Base-by-base conservation (phyloP, 2,329 filamentous ascomycete genomes). In the Cladosporium sp. region DNA sequence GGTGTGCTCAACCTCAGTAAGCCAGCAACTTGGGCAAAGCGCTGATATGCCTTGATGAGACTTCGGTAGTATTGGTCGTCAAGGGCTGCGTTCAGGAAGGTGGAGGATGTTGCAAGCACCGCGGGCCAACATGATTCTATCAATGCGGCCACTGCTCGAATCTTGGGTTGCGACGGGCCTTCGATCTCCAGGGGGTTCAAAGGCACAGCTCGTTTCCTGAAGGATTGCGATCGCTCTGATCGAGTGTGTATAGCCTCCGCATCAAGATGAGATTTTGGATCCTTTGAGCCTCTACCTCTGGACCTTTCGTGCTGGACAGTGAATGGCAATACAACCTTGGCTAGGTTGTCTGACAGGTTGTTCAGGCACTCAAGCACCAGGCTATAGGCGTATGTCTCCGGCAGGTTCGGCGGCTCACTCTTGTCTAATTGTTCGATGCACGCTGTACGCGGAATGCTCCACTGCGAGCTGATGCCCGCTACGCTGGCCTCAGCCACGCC, bases 341-440 rank as follows among this genome's bases (percentile, higher is more conserved):
- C 93, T 14, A 98, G 76, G 2, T 89, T 90, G 64, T 98, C 93
- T 0, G 92, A 95, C 46, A 98, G 80, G 1, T 85, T 89, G 42
- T 87, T 92, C 55, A 98, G 86, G 64, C 92, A 97, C 2, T 88
- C 86, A 40, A 98, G 73, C 1, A 92, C 87, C 44, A 98, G 76
- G 57, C 87, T 89, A 70, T 96, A 97, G 7, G 95, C 80, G 63
- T 98, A 98, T 0, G 93, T 95, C 56, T 96, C 92, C 0, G 93
- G 93, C 18, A 95, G 81, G 0, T 75, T 62, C 3, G 92, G 90
- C 0, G 92, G 80, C 44, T 95, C 91, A 0, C 83, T 81, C 68
- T 97, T 98, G 72, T 98, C 93, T 16, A 97, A 80, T 58, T 95
- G 89, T 62, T 98, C 93, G 56, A 97, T 89, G 64, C 89, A 95